These are phyloP conservation scores for Pythium sukuiense DNA, from an alignment of 352 stramenopile species.

Conservation along the genomic window DNA sequence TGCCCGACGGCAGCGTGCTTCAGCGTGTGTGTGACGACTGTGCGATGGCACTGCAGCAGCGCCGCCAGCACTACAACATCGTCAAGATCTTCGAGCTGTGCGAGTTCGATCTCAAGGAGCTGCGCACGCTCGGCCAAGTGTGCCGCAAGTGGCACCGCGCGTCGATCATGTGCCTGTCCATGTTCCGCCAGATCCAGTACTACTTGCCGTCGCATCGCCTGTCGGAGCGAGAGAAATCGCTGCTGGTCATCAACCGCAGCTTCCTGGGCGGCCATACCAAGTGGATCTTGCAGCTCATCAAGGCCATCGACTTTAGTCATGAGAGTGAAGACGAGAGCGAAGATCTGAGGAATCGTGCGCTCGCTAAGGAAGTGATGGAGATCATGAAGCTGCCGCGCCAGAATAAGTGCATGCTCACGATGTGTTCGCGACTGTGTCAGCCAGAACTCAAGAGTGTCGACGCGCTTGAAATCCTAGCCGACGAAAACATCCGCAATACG, in stretches of 20 bases:
- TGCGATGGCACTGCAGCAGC: slow-evolving; percentile 73
- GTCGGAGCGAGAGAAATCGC: slow-evolving; percentile 67
- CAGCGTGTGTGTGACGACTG: slow-evolving; percentile 86
- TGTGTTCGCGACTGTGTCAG: slow-evolving; percentile 83
- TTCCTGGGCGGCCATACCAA: slow-evolving; percentile 80
- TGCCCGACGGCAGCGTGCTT: slow-evolving; percentile 69
- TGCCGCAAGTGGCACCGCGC: slow-evolving; percentile 86
- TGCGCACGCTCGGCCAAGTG: slow-evolving; percentile 73
- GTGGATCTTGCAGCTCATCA: slow-evolving; percentile 84
- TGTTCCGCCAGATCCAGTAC: slow-evolving; percentile 89
- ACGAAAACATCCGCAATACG: slow-evolving; percentile 64
- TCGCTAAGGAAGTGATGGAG: slow-evolving; percentile 62
- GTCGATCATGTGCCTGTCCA: slow-evolving; percentile 88
- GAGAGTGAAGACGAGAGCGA: slow-evolving; percentile 46
- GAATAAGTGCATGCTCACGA: slow-evolving; percentile 87
- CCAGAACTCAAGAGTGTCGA: slow-evolving; percentile 74
- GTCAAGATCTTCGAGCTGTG: slow-evolving; percentile 85
- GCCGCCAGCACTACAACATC: slow-evolving; percentile 84
- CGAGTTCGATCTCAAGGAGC: slow-evolving; percentile 73
- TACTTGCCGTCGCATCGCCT: slow-evolving; percentile 78
- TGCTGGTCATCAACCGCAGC: slow-evolving; percentile 78
- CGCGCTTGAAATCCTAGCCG: slow-evolving; percentile 71
- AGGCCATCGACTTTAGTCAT: slow-evolving; percentile 72
- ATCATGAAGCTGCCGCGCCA: slow-evolving; percentile 64
- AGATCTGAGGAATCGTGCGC: slow-evolving; percentile 27